These are phyloP conservation scores for Fusarium heterosporum DNA, from an alignment of 2,329 filamentous ascomycete genomes.

Conservation along the genomic window DNA sequence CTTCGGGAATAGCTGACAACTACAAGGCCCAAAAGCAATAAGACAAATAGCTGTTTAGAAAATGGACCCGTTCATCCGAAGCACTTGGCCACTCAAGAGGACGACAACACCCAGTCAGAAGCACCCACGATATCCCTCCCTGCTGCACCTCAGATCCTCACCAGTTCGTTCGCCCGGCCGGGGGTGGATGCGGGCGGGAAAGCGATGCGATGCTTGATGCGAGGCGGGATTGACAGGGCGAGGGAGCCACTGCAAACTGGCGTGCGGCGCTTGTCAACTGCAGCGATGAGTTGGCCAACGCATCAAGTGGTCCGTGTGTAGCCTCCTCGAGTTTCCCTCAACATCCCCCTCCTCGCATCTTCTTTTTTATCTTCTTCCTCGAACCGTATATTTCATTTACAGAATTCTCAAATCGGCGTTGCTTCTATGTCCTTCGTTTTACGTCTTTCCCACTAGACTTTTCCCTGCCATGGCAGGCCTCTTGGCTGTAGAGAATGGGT, in stretches of 20 bases:
- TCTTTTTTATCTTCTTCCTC: slow-evolving; percentile 28
- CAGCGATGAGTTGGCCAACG: slow-evolving; percentile 58
- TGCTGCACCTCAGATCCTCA: slow-evolving; percentile 37
- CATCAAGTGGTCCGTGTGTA: slow-evolving; percentile 58
- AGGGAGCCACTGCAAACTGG: slow-evolving; percentile 39
- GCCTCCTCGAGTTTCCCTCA: slow-evolving; percentile 48
- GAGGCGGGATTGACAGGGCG: slow-evolving; percentile 44
- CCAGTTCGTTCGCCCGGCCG: slow-evolving; percentile 39
- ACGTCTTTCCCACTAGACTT: not conserved
- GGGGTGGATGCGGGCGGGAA: slow-evolving; percentile 37
- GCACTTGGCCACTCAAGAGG: slow-evolving; percentile 34
- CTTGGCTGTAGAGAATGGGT: slow-evolving; percentile 15
- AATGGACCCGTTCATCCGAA: slow-evolving; percentile 35
- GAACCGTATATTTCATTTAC: slow-evolving; percentile 6
- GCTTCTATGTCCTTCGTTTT: slow-evolving; percentile 7
- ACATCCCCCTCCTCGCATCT: slow-evolving; percentile 42
- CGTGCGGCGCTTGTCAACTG: slow-evolving; percentile 55
- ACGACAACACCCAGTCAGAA: slow-evolving; percentile 32
- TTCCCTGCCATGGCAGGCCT: slow-evolving; percentile 8
- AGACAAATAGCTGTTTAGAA: slow-evolving; percentile 6
- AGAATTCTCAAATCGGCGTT: not conserved
- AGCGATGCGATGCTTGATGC: slow-evolving; percentile 39
- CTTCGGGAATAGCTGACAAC: slow-evolving; percentile 5
- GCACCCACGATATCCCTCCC: slow-evolving; percentile 36
- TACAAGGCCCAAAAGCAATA: slow-evolving; percentile 3